Conservation (phyloP, 495 filamentous ascomycete genomes). For the Penicillium angulare region DNA sequence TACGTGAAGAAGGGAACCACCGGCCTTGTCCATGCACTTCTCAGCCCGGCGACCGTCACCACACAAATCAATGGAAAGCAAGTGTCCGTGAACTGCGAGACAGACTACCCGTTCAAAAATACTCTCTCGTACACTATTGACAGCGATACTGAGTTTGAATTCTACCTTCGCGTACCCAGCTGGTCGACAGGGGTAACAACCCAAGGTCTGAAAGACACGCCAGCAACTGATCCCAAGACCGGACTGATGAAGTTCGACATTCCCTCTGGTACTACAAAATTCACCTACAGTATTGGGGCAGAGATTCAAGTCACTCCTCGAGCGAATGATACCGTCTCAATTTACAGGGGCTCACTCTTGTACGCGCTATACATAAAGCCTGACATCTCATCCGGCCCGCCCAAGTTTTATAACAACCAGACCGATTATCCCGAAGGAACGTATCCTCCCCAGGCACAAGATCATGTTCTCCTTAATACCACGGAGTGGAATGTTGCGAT, state of each 20-base stretch:
- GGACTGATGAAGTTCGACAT: slow-evolving; percentile 20
- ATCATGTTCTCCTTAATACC: slow-evolving; percentile 6
- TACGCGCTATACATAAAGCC: slow-evolving; percentile 43
- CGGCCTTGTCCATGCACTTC: slow-evolving; percentile 20
- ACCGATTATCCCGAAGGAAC: slow-evolving; percentile 6
- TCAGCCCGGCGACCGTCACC: slow-evolving; percentile 14
- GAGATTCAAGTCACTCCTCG: slow-evolving; percentile 31
- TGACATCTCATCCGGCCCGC: slow-evolving; percentile 9
- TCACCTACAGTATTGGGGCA: slow-evolving; percentile 16
- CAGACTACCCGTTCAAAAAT: slow-evolving; percentile 52
- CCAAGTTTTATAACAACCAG: slow-evolving; percentile 13
- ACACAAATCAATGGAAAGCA: slow-evolving; percentile 7
- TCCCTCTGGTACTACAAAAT: slow-evolving; percentile 5
- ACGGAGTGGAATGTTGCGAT: slow-evolving; percentile 24
- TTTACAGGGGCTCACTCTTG: slow-evolving; percentile 54
- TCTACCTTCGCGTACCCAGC: slow-evolving; percentile 49
- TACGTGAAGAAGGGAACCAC: slow-evolving; percentile 7
- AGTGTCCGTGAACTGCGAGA: slow-evolving; percentile 13
- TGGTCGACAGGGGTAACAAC: slow-evolving; percentile 39
- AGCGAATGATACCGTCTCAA: slow-evolving; percentile 53
- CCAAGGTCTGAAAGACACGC: neutral
- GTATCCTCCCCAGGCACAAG: slow-evolving; percentile 7
- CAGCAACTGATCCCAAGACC: slow-evolving; percentile 19
- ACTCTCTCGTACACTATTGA: slow-evolving; percentile 47
- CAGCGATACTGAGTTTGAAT: slow-evolving; percentile 36